Evolutionary conservation across 1,284 basidiomycete species (phyloP).

Genomic region (Sanghuangporus weigelae): DNA sequence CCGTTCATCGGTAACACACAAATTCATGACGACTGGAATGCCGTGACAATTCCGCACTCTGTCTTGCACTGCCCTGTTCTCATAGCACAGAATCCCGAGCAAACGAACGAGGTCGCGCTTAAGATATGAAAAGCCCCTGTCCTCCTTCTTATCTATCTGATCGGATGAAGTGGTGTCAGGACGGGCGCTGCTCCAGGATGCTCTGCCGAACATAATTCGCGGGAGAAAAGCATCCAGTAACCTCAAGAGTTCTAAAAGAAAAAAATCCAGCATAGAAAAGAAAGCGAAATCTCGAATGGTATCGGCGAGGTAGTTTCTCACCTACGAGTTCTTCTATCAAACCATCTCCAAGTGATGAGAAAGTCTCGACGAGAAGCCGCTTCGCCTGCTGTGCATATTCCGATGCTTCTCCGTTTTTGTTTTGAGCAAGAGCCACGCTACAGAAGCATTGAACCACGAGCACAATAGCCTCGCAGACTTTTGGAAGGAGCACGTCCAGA

Average conservation of each 20-base stretch:
- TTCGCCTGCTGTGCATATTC: constrained; percentile 6
- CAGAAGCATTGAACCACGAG: constrained; percentile 73
- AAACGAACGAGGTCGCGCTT: constrained; percentile 82
- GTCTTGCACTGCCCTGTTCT: constrained; percentile 63
- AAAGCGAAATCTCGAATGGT: neutral
- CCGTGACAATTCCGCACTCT: constrained; percentile 64
- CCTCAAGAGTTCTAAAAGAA: constrained; percentile 53
- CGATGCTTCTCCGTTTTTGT: constrained; percentile 27
- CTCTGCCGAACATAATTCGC: constrained; percentile 67
- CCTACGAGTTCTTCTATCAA: constrained; percentile 15
- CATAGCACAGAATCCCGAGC: constrained; percentile 68
- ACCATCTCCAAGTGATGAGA: neutral
- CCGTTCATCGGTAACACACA: constrained; percentile 84
- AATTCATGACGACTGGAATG: constrained; percentile 73
- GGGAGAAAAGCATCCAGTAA: constrained; percentile 72
- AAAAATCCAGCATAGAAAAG: too few relatives aligned
- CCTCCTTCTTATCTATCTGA: constrained; percentile 26
- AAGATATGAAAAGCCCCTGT: constrained; percentile 70
- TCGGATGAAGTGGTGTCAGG: constrained; percentile 19
- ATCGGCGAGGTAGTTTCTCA: neutral
- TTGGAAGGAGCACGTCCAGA: constrained; percentile 63
- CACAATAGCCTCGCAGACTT: constrained; percentile 75
- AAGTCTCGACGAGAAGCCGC: constrained; percentile 8
- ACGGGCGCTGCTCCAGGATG: constrained; percentile 22
- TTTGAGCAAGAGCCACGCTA: constrained; percentile 55